These are phyloP conservation scores for Fonsecaea nubica DNA, from an alignment of 2,329 filamentous ascomycete genomes.

Conservation along the genomic window DNA sequence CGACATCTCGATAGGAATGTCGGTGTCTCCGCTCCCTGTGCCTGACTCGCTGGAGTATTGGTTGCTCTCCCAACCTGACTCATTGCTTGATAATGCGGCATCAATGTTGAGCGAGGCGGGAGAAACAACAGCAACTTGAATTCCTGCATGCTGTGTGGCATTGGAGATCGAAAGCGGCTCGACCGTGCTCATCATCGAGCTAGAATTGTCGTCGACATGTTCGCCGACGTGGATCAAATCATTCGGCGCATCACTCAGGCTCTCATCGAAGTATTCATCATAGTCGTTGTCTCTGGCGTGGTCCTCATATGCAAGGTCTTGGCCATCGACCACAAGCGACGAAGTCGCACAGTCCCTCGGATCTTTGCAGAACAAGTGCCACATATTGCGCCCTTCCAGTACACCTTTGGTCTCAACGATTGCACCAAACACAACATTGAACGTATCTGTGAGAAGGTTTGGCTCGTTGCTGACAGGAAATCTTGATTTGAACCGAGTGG, in stretches of 20 bases:
- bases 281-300: not conserved
- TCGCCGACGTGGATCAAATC: not conserved
- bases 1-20: constrained; percentile 11
- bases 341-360: constrained; percentile 15
- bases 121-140: not conserved
- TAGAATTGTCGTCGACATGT: not conserved
- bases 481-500: constrained; percentile 20
- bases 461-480: constrained; percentile 34
- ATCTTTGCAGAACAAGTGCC: constrained; percentile 56
- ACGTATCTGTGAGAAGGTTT: constrained; percentile 27
- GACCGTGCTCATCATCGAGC: not conserved
- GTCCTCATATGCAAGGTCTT: not conserved
- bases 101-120: constrained; percentile 4
- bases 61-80: not conserved
- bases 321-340: not conserved
- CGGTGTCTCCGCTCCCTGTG: not conserved
- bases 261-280: not conserved
- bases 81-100: not conserved
- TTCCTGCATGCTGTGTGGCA: not conserved
- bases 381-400: constrained; percentile 55
- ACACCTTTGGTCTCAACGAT: constrained; percentile 59
- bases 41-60: too few species aligned
- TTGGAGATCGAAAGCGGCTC: not conserved
- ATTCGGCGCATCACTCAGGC: not conserved
- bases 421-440: constrained; percentile 54